phyloP scores from a whole-genome alignment of 305 asterid species.

The Fraxinus sp. region DNA sequence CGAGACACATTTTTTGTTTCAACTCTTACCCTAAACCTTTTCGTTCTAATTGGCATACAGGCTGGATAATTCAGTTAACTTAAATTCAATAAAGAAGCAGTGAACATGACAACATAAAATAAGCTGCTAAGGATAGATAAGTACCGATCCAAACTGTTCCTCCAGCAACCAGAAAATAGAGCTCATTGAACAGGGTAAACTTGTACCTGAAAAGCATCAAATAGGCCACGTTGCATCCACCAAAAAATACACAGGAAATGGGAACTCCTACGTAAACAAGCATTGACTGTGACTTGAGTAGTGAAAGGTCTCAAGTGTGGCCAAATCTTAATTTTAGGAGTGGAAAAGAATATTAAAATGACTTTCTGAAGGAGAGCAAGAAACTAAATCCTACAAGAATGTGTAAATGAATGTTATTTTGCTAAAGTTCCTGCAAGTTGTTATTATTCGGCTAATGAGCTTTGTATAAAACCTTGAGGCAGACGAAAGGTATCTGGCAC shows the following conservation, averaged over 20 bases:
- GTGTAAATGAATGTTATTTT: not conserved
- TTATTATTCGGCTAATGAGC: not conserved
- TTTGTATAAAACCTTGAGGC: not conserved
- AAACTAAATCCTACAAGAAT: not conserved
- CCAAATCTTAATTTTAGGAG: not conserved
- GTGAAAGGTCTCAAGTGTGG: not conserved
- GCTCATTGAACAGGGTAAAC: conserved; percentile 95
- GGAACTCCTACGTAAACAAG: not conserved
- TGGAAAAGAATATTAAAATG: not conserved
- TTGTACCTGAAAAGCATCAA: conserved; percentile 72
- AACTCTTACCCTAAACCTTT: not conserved
- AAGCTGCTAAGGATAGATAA: conserved; percentile 25
- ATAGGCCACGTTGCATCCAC: not conserved
- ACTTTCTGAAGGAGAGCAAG: not conserved
- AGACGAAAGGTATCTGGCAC: not conserved
- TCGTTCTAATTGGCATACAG: not conserved
- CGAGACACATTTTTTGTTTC: not conserved
- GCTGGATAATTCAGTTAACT: not conserved
- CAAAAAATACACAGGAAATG: not conserved
- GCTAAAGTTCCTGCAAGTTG: not conserved
- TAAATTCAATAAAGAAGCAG: not conserved
- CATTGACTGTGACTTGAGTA: not conserved
- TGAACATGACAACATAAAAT: conserved; percentile 17
- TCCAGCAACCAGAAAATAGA: conserved; percentile 95
- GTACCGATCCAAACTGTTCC: conserved; percentile 99